Evolutionary conservation across 2,329 filamentous ascomycete species (phyloP), one percentile per base, ranked within the genome.

Genomic region (Ophiocordyceps camponoti-floridani): DNA sequence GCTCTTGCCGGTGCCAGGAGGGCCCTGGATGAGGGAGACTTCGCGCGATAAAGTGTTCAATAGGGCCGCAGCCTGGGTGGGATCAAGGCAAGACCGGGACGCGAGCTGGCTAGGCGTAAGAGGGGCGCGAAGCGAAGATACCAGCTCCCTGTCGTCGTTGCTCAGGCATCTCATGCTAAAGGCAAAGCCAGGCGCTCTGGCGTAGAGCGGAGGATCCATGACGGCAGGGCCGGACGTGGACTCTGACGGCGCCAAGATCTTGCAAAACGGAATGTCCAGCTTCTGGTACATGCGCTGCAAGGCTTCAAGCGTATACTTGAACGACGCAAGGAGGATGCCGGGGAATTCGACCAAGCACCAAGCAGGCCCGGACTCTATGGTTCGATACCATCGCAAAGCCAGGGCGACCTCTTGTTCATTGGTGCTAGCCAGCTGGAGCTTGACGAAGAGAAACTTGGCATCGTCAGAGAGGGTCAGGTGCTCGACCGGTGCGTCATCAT

Each of bases 1-100:
- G 4, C 66, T 72, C 53, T 84, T 84, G 0, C 81, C 80, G 0
- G 80, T 84, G 0, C 81, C 80, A 0, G 80, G 80, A 0, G 80
- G 80, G 0, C 81, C 81, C 59, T 84, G 79, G 11, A 83, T 79
- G 4, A 83, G 61, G 1, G 75, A 70, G 9, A 82, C 56, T 31
- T 67, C 65, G 1, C 67, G 64, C 0, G 61, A 65, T 0, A 84
- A 57, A 3, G 73, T 66, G 16, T 67, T 59, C 0, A 79, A 49
- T 0, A 82, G 55, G 2, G 76, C 74, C 4, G 50, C 47, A 4
- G 69, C 67, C 47, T 75, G 70, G 0, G 65, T 67, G 1, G 52
- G 46, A 49, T 83, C 78, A 0, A 84, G 65, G 0, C 55, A 61
- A 0, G 72, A 67, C 13, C 55, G 53, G 0, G 54, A 41, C 4